phyloP scores from a whole-genome alignment of 768 basidiomycete genomes.

The Auriculariales sp. region DNA sequence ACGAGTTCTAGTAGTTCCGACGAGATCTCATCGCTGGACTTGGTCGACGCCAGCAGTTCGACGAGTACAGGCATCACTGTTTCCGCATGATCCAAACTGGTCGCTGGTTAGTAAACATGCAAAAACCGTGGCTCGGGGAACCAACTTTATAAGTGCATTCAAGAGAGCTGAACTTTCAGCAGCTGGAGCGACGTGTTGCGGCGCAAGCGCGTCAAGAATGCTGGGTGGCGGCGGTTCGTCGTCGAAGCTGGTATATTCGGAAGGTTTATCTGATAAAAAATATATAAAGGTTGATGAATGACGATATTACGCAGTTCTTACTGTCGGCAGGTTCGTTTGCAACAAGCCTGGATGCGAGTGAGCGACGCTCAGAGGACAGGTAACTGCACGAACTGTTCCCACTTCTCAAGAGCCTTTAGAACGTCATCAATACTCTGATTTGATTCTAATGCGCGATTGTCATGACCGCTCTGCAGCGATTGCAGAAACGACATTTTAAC shows the following conservation, averaged over 20 bases:
- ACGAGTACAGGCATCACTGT: conserved; percentile 3
- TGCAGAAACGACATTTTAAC: background rate
- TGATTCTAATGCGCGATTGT: background rate
- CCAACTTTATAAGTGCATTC: too few species aligned
- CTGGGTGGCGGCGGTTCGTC: background rate
- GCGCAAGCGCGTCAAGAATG: background rate
- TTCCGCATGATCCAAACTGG: background rate
- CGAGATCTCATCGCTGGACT: conserved; percentile 55
- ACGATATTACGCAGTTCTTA: background rate
- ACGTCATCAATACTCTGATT: background rate
- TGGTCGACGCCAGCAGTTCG: conserved; percentile 5
- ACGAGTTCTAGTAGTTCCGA: conserved; percentile 63
- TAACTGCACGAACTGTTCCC: background rate
- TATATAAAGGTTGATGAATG: background rate
- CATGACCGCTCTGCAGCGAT: too few species aligned
- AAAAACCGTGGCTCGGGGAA: too few species aligned
- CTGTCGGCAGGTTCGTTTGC: background rate
- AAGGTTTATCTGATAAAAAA: background rate
- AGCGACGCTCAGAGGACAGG: background rate
- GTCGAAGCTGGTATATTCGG: background rate
- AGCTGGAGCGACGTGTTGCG: background rate
- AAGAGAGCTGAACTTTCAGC: background rate
- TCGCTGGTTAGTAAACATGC: too few species aligned
- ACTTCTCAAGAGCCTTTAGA: background rate
- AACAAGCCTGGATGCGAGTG: background rate